phyloP scores from a whole-genome alignment of 805 yeast species.

The Grigorovia jiainica region DNA sequence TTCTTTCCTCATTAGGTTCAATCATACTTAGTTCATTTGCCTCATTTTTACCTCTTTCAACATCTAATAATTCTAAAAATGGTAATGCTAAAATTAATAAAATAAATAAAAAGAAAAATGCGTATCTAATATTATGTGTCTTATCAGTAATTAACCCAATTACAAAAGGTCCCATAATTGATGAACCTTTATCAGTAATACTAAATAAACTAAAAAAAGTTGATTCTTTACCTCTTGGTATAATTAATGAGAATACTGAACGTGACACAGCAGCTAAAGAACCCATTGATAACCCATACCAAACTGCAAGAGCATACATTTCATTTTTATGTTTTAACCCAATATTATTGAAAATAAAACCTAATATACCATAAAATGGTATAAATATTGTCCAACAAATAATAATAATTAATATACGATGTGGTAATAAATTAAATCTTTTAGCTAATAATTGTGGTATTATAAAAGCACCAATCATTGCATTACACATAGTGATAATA shows the following conservation, averaged over 20 bases:
- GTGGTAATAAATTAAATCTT: conserved; percentile 35
- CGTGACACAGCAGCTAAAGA: conserved; percentile 63
- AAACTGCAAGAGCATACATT: conserved; percentile 56
- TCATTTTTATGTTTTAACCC: conserved; percentile 60
- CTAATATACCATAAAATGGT: conserved; percentile 63
- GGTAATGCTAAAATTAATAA: conserved; percentile 50
- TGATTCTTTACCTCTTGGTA: conserved; percentile 68
- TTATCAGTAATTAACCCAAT: conserved; percentile 65
- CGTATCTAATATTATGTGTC: conserved; percentile 65
- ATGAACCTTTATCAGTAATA: conserved; percentile 73
- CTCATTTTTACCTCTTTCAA: conserved; percentile 52
- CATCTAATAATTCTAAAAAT: conserved; percentile 43
- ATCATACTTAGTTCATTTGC: conserved; percentile 33
- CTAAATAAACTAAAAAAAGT: conserved; percentile 68
- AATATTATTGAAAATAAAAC: conserved; percentile 43
- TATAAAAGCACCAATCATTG: conserved; percentile 54
- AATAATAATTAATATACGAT: conserved; percentile 40
- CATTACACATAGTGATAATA: conserved; percentile 54
- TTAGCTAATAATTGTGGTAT: conserved; percentile 39
- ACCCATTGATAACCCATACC: conserved; percentile 73
- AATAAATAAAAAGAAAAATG: conserved; percentile 53
- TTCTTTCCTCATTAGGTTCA: background rate
- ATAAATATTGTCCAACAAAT: conserved; percentile 55
- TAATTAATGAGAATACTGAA: conserved; percentile 55
- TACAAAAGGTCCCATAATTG: conserved; percentile 61